Conservation (phyloP, 495 filamentous ascomycete species). For the Tuber calosporum region DNA sequence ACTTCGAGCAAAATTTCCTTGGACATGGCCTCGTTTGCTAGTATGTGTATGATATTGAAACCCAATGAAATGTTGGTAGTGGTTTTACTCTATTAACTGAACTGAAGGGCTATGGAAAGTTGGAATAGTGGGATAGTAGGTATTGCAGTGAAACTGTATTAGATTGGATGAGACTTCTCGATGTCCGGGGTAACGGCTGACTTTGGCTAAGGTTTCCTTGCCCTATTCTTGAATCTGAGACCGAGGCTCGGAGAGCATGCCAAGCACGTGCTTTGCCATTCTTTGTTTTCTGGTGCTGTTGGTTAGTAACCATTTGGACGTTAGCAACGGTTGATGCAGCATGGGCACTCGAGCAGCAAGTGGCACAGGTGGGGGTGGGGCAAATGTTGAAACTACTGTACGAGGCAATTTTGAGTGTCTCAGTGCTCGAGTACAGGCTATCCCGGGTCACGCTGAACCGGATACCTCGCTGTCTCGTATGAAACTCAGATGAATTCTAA, state of each 20-base stretch:
- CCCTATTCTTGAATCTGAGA: not conserved
- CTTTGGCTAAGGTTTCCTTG: too few species aligned
- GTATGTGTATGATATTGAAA: not conserved
- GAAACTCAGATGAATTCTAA: too few species aligned
- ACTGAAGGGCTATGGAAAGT: not conserved
- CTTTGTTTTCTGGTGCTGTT: too few species aligned
- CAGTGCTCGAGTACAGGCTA: too few species aligned
- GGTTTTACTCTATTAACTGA: not conserved
- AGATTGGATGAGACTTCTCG: not conserved
- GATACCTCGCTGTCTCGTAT: too few species aligned
- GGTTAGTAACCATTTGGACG: too few species aligned
- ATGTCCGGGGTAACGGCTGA: not conserved
- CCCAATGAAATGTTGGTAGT: not conserved
- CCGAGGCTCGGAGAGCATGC: not conserved
- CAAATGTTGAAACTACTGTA: too few species aligned
- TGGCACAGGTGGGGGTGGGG: too few species aligned
- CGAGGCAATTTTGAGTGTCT: too few species aligned
- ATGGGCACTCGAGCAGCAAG: too few species aligned
- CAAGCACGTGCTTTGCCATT: not conserved
- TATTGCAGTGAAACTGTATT: not conserved
- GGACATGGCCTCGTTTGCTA: conserved; percentile 16
- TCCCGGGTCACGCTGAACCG: too few species aligned
- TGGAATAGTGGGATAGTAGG: not conserved
- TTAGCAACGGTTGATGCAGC: too few species aligned
- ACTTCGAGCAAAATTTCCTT: conserved; percentile 31